These are phyloP conservation scores for Globisporangium spinosum DNA, from an alignment of 352 stramenopile genomes.

Conservation along the genomic window DNA sequence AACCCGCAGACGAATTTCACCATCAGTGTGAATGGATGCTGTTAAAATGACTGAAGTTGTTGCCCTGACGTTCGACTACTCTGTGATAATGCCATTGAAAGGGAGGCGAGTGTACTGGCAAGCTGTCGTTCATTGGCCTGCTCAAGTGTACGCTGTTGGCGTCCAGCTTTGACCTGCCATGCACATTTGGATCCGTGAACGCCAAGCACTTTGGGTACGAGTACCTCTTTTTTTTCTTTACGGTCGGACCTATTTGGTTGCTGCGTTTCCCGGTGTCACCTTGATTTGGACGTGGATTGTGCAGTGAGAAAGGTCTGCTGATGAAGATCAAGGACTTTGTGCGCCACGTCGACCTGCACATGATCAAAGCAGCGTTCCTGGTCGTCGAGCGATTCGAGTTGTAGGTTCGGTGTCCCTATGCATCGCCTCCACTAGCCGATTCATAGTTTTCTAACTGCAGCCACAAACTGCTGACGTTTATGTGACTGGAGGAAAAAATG, in stretches of 20 bases:
- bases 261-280: neutral
- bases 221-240: neutral
- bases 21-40: conserved; percentile 38
- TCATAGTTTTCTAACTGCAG: neutral
- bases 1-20: conserved; percentile 50
- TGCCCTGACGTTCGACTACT: neutral
- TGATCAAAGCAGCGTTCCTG: conserved; percentile 30
- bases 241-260: neutral
- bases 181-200: conserved; percentile 34
- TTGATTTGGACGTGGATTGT: neutral
- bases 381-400: conserved; percentile 58
- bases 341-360: conserved; percentile 24
- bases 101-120: conserved; percentile 48
- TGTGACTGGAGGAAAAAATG: neutral
- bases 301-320: conserved; percentile 43
- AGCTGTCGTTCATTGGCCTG: conserved; percentile 45
- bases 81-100: conserved; percentile 16
- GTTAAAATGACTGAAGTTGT: neutral
- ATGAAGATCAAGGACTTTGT: conserved; percentile 31
- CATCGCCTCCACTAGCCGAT: neutral
- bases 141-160: conserved; percentile 29
- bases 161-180: conserved; percentile 19
- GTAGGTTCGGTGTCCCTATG: conserved; percentile 21
- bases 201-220: conserved; percentile 36
- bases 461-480: neutral